These are phyloP conservation scores for Salix exigua DNA, from an alignment of 345 rosid species.

Conservation along the genomic window DNA sequence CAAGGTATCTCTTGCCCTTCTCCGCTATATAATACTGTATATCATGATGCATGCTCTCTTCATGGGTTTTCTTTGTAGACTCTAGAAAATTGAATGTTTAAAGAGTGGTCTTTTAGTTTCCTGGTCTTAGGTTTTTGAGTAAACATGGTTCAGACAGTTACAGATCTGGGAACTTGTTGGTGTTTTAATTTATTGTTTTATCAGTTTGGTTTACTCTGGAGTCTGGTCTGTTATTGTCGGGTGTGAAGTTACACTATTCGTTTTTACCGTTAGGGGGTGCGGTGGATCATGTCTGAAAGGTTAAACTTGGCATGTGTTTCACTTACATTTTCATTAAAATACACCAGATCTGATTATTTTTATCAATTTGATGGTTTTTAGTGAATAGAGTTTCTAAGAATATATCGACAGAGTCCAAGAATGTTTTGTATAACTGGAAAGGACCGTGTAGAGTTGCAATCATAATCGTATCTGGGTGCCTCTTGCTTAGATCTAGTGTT, in stretches of 20 bases:
- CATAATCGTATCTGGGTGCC: background rate
- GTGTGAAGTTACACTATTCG: background rate
- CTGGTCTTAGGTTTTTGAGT: background rate
- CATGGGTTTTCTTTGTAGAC: background rate
- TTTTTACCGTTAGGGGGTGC: background rate
- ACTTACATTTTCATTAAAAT: background rate
- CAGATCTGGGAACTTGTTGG: slow-evolving; percentile 9
- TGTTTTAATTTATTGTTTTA: background rate
- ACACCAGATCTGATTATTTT: slow-evolving; percentile 7
- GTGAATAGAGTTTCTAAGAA: background rate
- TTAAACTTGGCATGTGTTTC: background rate
- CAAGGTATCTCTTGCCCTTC: background rate
- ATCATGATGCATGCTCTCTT: background rate
- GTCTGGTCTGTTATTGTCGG: background rate
- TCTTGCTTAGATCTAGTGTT: background rate
- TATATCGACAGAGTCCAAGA: background rate
- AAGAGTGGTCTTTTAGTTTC: background rate
- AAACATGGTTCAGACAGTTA: background rate
- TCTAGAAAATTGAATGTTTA: background rate
- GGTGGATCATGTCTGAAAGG: background rate
- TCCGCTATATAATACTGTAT: background rate
- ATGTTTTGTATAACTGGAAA: background rate
- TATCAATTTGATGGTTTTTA: background rate
- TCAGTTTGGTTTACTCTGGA: background rate
- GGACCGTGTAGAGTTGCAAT: background rate